Conservation (phyloP, 257 asterid genomes). For the Orobanche coerulescens region DNA sequence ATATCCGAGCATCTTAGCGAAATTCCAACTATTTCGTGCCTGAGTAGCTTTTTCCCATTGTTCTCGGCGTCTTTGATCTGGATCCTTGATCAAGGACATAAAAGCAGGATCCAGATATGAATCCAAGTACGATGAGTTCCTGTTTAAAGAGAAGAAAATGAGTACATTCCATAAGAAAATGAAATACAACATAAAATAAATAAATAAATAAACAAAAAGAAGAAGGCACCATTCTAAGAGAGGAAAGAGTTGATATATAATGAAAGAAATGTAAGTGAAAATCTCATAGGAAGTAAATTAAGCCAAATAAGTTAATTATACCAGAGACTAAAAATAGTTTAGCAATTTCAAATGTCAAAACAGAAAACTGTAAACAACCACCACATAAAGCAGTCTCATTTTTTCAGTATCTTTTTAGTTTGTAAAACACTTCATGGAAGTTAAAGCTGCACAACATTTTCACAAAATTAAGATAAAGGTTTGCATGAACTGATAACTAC, state of each 20-base stretch:
- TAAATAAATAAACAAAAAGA: too few relatives aligned
- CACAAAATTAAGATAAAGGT: not conserved
- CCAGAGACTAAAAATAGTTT: not conserved
- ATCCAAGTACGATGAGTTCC: slow-evolving; percentile 71
- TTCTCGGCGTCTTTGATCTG: slow-evolving; percentile 77
- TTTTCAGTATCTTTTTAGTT: not conserved
- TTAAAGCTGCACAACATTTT: not conserved
- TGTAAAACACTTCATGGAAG: not conserved
- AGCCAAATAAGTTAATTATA: slow-evolving; percentile 1
- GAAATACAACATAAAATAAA: too few relatives aligned
- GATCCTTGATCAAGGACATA: slow-evolving; percentile 87
- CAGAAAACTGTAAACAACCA: not conserved
- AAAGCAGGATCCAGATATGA: slow-evolving; percentile 87
- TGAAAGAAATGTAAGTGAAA: slow-evolving; percentile 7
- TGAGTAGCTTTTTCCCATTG: slow-evolving; percentile 88
- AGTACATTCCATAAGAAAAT: not conserved
- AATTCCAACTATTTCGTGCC: slow-evolving; percentile 66
- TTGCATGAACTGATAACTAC: not conserved
- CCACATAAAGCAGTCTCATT: not conserved
- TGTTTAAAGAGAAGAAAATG: slow-evolving; percentile 24
- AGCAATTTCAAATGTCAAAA: not conserved
- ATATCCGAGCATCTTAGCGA: slow-evolving; percentile 71
- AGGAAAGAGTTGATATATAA: slow-evolving; percentile 7
- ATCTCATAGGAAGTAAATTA: not conserved
- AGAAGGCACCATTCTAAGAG: not conserved